phyloP scores from a whole-genome alignment of 768 basidiomycete species.

The Phylloporus rhodoxanthus region DNA sequence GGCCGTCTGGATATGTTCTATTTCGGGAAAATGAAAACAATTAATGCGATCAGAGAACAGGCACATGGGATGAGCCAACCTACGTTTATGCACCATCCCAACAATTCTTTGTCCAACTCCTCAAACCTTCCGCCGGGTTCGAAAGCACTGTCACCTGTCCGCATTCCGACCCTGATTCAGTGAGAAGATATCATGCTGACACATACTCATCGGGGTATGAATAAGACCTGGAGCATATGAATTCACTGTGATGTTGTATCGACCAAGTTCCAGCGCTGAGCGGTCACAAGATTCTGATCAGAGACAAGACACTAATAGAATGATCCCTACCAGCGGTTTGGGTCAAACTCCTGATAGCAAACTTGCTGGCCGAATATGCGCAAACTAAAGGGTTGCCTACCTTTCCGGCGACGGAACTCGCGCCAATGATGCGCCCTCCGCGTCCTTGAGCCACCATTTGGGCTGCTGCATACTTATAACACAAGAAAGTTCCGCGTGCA shows the following conservation, averaged over 20 bases:
- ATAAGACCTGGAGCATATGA: constrained; percentile 36
- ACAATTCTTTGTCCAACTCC: background rate
- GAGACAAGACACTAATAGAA: background rate
- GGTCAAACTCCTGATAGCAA: constrained; percentile 37
- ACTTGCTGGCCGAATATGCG: constrained; percentile 36
- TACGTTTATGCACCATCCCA: background rate
- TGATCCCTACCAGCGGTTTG: constrained; percentile 32
- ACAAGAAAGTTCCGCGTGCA: constrained; percentile 52
- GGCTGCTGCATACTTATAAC: constrained; percentile 57
- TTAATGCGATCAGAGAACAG: background rate
- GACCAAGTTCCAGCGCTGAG: constrained; percentile 27
- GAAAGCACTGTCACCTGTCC: background rate
- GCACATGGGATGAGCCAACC: background rate
- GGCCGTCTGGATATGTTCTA: background rate
- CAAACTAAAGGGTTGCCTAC: background rate
- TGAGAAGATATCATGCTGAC: background rate
- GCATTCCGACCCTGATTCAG: background rate
- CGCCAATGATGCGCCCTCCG: constrained; percentile 52
- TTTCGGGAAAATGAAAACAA: background rate
- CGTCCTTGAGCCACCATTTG: constrained; percentile 53
- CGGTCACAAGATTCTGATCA: background rate
- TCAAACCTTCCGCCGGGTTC: background rate
- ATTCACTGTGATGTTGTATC: constrained; percentile 36
- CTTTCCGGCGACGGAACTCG: constrained; percentile 15
- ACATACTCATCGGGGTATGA: constrained; percentile 29